Evolutionary conservation across 1,139 yeast genomes (phyloP), one percentile per base, ranked within the genome.

Genomic region (Lodderomyces beijingensis): DNA sequence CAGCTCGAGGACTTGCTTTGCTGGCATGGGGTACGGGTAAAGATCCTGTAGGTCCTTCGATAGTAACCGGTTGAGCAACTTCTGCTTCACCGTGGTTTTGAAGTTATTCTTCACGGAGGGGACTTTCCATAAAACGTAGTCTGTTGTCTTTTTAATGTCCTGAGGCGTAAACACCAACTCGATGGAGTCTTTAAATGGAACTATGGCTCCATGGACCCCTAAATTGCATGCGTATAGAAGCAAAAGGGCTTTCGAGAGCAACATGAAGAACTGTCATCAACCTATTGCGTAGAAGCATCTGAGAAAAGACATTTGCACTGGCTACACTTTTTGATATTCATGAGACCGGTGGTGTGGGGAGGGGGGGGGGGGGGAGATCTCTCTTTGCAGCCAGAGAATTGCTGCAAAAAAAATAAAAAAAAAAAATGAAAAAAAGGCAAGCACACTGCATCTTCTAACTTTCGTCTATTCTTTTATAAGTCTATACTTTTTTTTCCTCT

Each of bases 1-100:
- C n/a, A n/a, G n/a, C 91, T 17, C 96, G 95, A 31, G 88, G 74
- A 5, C 94, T 88, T 15, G 25, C 3, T 8, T 24, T 8, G 19
- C n/a, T 6, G 4, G 16, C 7, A 6, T 23, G 5, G 18, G 19
- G 17, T 4, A 25, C 7, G 33, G 33, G 62, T 31, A 27, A 10
- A 39, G 28, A 11, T 40, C 39, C 41, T 49, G 40, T 32, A 39
- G 30, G 31, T 41, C 49, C 40, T 31, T 35, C 15, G 34, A 30
- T n/a, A 41, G 28, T 25, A 47, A 35, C 27, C 39, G 27, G 26
- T 43, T 43, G 2, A 43, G 35, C 16, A 43, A 10, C 44, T 46
- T 49, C 30, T 52, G 65, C 55, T 67, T 69, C 10, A 70, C 65
- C 48, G 68, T 63, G 61, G 68, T 38, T 30, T 49, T 48, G 28